Evolutionary conservation across 352 stramenopile genomes (phyloP).

Genomic region (Pythium graminicola): DNA sequence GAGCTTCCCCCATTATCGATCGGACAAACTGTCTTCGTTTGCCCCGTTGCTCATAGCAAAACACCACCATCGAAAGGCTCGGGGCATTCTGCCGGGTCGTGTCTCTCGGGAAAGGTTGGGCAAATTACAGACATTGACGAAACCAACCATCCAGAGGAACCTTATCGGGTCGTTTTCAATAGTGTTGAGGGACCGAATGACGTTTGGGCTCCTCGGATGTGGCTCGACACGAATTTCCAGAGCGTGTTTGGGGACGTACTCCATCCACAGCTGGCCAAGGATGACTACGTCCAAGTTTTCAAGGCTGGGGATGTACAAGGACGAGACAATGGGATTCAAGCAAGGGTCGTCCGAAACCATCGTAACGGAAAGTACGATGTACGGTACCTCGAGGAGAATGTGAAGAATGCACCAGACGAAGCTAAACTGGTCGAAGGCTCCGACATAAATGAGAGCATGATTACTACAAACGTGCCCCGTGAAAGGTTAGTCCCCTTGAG

Average conservation of each 20-base stretch:
- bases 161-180: constrained; percentile 31
- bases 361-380: constrained; percentile 50
- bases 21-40: constrained; percentile 34
- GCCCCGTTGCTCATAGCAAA: constrained; percentile 18
- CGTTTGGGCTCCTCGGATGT: constrained; percentile 29
- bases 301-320: not conserved
- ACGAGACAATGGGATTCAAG: constrained; percentile 10
- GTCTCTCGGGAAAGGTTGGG: constrained; percentile 25
- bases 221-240: constrained; percentile 33
- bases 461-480: constrained; percentile 25
- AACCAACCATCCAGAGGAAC: constrained; percentile 14
- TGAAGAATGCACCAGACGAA: not conserved
- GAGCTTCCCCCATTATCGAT: constrained; percentile 29
- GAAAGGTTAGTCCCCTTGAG: constrained; percentile 27
- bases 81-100: not conserved
- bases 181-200: constrained; percentile 25
- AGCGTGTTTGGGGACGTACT: constrained; percentile 27
- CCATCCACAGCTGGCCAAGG: constrained; percentile 28
- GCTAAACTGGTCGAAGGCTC: not conserved
- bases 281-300: constrained; percentile 42
- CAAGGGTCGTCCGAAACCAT: constrained; percentile 31
- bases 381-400: constrained; percentile 33
- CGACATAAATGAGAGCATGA: not conserved
- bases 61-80: not conserved
- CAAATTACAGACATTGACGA: constrained; percentile 28